Percentiles rank a stretch among this genome's conserved stretches.
These are phyloP conservation scores for Lotus japonicus DNA, from an alignment of 306 rosid species.

Conservation along the genomic window DNA sequence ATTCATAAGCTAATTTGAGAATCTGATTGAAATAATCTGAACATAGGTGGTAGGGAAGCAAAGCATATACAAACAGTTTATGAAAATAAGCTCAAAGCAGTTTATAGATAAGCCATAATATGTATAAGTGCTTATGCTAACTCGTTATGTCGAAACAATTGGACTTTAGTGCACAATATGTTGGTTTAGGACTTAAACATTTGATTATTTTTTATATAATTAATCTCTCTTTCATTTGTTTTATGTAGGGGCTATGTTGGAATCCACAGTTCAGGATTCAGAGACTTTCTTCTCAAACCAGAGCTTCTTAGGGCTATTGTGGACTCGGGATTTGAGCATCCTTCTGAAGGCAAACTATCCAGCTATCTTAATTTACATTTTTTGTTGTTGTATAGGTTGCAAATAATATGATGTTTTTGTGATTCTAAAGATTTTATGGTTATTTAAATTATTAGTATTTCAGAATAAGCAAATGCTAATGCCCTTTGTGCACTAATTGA, in stretches of 20 bases:
- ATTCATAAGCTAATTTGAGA: too few relatives aligned
- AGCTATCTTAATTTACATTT: neutral
- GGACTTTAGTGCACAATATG: neutral
- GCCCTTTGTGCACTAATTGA: too few relatives aligned
- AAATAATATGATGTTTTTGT: neutral
- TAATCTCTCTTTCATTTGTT: neutral
- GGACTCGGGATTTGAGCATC: constrained; percentile 99
- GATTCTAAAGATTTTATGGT: neutral
- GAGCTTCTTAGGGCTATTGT: constrained; percentile 99
- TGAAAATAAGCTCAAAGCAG: too few relatives aligned
- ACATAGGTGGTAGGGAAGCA: too few relatives aligned
- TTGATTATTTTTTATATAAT: neutral
- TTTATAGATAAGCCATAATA: too few relatives aligned
- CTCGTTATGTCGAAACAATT: neutral
- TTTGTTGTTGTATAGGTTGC: neutral
- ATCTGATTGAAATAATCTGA: too few relatives aligned
- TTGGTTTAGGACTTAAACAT: neutral
- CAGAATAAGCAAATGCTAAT: too few relatives aligned
- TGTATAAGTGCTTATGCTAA: neutral
- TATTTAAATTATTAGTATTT: neutral
- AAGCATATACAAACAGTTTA: too few relatives aligned
- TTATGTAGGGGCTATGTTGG: constrained; percentile 86
- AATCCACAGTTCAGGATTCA: constrained; percentile 97
- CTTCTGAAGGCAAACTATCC: constrained; percentile 75
- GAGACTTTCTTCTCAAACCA: constrained; percentile 98